These are phyloP conservation scores for Spizellomyces sp. DNA, from an alignment of 192 early-diverging fungal genomes.

Conservation along the genomic window DNA sequence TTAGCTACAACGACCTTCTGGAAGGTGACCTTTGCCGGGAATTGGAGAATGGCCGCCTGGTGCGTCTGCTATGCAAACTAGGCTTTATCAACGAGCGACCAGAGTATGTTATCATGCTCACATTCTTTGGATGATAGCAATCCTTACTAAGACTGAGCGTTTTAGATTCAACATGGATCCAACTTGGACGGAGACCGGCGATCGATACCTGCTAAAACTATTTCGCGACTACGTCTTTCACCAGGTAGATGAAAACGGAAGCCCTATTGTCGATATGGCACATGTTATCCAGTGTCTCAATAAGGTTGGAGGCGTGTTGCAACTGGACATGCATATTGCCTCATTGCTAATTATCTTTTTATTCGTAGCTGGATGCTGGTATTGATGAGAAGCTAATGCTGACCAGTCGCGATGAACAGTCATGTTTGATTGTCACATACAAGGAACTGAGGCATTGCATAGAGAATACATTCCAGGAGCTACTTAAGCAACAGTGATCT, in stretches of 20 bases:
- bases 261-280: constrained; percentile 84
- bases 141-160: background rate
- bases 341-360: background rate
- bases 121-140: too few species aligned
- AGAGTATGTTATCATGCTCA: constrained; percentile 54
- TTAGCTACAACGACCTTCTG: constrained; percentile 78
- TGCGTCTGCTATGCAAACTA: constrained; percentile 86
- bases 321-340: constrained; percentile 6
- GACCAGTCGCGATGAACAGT: constrained; percentile 93
- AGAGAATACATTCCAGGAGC: constrained; percentile 81
- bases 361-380: constrained; percentile 84
- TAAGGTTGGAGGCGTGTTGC: constrained; percentile 62
- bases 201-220: constrained; percentile 95
- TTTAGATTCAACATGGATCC: constrained; percentile 83
- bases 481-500: constrained; percentile 37
- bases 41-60: constrained; percentile 88
- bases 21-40: constrained; percentile 79
- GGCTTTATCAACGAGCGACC: constrained; percentile 92
- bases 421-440: constrained; percentile 96
- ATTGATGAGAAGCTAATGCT: constrained; percentile 93
- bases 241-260: constrained; percentile 80
- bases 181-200: constrained; percentile 97
- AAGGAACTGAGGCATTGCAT: constrained; percentile 92
- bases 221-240: constrained; percentile 99
- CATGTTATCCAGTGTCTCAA: constrained; percentile 95